Conservation (phyloP, 441 rosid species). For the Mallotus japonicus region DNA sequence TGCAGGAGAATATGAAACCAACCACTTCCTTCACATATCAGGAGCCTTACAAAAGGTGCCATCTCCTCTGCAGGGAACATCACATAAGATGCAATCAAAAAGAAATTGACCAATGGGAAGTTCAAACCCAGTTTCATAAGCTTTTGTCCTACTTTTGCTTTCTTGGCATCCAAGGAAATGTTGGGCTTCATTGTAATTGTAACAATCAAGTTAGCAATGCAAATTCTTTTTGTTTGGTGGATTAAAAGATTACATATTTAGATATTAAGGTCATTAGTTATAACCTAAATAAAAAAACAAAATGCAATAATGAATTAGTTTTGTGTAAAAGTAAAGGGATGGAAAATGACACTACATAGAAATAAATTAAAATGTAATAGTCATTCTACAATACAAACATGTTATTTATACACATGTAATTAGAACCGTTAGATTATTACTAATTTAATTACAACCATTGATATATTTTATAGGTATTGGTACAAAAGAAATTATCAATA, state of each 20-base stretch:
- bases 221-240: constrained; percentile 95
- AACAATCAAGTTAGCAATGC: constrained; percentile 92
- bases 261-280: constrained; percentile 93
- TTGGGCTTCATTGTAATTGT: constrained; percentile 89
- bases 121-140: constrained; percentile 42
- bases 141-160: constrained; percentile 40
- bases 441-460: no score
- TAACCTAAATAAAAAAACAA: constrained; percentile 41
- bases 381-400: no score
- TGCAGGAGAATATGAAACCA: constrained; percentile 1
- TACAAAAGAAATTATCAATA: no score
- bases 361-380: constrained; percentile 4
- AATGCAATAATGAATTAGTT: constrained; percentile 17
- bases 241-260: constrained; percentile 95
- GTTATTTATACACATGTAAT: no score
- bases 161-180: constrained; percentile 88
- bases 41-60: constrained; percentile 98
- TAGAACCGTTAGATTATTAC: no score
- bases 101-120: constrained; percentile 49
- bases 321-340: constrained; percentile 12
- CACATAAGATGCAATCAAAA: constrained; percentile 92
- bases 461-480: no score
- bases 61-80: constrained; percentile 98
- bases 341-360: constrained; percentile 6
- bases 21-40: constrained; percentile 97